Conservation (phyloP, 2,329 filamentous ascomycete genomes). For the Phyllosticta citribraziliensis region DNA sequence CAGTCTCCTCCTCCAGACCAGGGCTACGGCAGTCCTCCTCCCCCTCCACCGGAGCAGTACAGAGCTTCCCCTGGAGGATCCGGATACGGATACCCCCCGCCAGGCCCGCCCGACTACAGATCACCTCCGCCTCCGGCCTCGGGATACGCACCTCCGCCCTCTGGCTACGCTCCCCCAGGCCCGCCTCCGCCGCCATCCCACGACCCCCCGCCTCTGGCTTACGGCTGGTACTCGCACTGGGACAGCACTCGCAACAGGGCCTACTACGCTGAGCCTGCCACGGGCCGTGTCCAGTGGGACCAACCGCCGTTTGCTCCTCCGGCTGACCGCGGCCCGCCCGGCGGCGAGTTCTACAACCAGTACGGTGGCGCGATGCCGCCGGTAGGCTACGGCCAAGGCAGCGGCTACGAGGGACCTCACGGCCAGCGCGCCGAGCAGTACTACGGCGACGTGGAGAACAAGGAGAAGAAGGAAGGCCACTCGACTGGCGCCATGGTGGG, state of each 20-base stretch:
- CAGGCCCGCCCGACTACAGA: neutral
- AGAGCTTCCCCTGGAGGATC: conserved; percentile 10
- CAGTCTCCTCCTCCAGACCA: conserved; percentile 3
- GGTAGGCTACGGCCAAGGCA: conserved; percentile 3
- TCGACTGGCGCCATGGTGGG: conserved; percentile 44
- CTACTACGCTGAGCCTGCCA: conserved; percentile 55
- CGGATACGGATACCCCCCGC: conserved; percentile 4
- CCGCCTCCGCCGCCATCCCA: conserved; percentile 23
- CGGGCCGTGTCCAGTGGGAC: conserved; percentile 56
- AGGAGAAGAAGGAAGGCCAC: conserved; percentile 29
- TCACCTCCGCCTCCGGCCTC: neutral
- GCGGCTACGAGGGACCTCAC: conserved; percentile 12
- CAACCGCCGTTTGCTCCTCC: conserved; percentile 35
- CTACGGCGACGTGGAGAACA: conserved; percentile 19
- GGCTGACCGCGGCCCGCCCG: conserved; percentile 12
- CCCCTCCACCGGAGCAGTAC: conserved; percentile 18
- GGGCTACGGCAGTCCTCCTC: conserved; percentile 16
- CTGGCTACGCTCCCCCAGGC: conserved; percentile 15
- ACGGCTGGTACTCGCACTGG: conserved; percentile 55
- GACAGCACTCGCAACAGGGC: conserved; percentile 52
- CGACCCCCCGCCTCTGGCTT: conserved; percentile 42
- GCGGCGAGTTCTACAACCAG: conserved; percentile 11
- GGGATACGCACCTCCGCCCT: neutral
- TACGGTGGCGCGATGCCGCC: conserved; percentile 9
- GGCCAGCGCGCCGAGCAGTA: conserved; percentile 6